phyloP scores from a whole-genome alignment of 2,329 filamentous ascomycete species.

The Xylaria sp. region DNA sequence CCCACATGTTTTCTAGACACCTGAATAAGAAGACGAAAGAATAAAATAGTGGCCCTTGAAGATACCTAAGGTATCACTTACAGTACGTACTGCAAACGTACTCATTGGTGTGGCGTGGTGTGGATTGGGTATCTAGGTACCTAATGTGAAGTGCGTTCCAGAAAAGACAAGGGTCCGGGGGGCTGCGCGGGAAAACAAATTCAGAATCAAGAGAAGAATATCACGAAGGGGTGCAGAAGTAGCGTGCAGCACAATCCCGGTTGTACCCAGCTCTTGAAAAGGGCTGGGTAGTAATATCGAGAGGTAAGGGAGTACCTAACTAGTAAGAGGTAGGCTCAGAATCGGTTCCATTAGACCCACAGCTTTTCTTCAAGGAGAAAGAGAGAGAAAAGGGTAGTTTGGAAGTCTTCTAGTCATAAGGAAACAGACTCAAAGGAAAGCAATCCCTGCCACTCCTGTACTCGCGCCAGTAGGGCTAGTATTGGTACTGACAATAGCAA shows the following conservation, averaged over 20 bases:
- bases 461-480: not conserved
- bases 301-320: not conserved
- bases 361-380: not conserved
- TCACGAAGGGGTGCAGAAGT: conserved; percentile 8
- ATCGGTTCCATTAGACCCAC: conserved; percentile 17
- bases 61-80: not conserved
- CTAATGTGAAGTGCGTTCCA: conserved; percentile 17
- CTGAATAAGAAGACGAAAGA: conserved; percentile 17
- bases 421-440: conserved; percentile 3
- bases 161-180: conserved; percentile 19
- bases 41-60: conserved; percentile 11
- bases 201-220: not conserved
- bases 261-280: not conserved
- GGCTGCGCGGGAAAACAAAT: conserved; percentile 13
- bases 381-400: not conserved
- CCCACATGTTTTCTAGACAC: conserved; percentile 23
- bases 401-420: not conserved
- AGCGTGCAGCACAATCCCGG: conserved; percentile 1
- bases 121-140: not conserved
- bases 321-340: not conserved
- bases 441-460: conserved; percentile 10
- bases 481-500: not conserved
- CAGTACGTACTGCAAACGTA: not conserved
- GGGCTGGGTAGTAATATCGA: conserved; percentile 1
- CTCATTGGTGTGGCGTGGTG: too few species aligned